Percentiles rank a stretch among this genome's conserved stretches.
Evolutionary conservation across 192 early-diverging fungal species (phyloP).

Genomic region (Backusella australiensis): DNA sequence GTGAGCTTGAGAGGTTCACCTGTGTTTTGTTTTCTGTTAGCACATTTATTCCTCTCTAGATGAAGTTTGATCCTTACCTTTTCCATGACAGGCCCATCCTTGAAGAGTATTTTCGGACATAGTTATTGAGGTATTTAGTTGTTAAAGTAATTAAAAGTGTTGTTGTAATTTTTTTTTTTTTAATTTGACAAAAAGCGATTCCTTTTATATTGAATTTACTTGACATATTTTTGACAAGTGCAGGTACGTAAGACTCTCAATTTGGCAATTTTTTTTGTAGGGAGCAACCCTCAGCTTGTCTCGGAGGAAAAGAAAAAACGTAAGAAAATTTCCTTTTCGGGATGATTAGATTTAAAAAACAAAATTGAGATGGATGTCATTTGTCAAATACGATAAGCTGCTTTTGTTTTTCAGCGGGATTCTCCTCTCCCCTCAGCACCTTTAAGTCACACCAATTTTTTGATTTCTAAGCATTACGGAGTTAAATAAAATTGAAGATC

Average conservation of each 20-base stretch:
- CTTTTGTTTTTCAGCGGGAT: no score
- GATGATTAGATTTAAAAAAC: neutral
- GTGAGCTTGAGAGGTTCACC: neutral
- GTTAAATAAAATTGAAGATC: no score
- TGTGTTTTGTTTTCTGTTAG: neutral
- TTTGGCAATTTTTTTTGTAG: neutral
- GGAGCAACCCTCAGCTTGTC: no score
- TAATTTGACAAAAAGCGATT: neutral
- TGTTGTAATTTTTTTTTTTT: neutral
- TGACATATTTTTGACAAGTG: neutral
- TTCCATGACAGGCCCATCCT: constrained; percentile 23
- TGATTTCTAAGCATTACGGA: no score
- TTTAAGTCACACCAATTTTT: no score
- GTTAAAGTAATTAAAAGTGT: neutral
- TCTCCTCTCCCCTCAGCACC: neutral
- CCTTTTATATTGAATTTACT: neutral
- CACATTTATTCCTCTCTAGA: neutral
- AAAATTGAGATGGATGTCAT: neutral
- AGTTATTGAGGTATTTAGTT: neutral
- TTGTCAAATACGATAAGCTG: no score
- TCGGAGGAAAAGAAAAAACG: neutral
- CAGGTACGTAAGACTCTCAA: neutral
- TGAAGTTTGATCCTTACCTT: constrained; percentile 4
- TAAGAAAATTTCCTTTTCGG: neutral
- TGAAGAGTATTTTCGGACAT: constrained; percentile 23